phyloP scores from a whole-genome alignment of 2,329 filamentous ascomycete genomes.

The Xylariales sp. region DNA sequence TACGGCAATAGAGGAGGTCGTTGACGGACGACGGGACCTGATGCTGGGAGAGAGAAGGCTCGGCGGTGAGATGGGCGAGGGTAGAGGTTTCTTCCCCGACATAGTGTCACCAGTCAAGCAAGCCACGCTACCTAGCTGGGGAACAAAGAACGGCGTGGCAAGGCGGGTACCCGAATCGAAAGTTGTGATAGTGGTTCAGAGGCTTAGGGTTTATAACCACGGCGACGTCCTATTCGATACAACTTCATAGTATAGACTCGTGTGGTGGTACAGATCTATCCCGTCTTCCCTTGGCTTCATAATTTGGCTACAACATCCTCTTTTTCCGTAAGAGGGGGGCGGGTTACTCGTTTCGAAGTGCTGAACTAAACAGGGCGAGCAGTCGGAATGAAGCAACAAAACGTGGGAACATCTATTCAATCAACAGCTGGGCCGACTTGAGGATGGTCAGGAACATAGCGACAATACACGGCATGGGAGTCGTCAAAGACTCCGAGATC shows the following conservation, averaged over 20 bases:
- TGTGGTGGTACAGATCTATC: slow-evolving; percentile 6
- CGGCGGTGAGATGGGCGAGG: slow-evolving; percentile 53
- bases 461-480: slow-evolving; percentile 9
- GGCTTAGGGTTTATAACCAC: slow-evolving; percentile 16
- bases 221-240: slow-evolving; percentile 15
- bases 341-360: slow-evolving; percentile 11
- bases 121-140: background rate
- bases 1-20: slow-evolving; percentile 59
- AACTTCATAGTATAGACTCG: slow-evolving; percentile 18
- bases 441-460: slow-evolving; percentile 16
- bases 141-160: background rate
- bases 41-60: slow-evolving; percentile 46
- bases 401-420: slow-evolving; percentile 7
- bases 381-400: slow-evolving; percentile 20
- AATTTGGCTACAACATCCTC: slow-evolving; percentile 4
- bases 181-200: background rate
- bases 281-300: slow-evolving; percentile 3
- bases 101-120: slow-evolving; percentile 38
- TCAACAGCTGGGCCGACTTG: slow-evolving; percentile 18
- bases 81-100: slow-evolving; percentile 48
- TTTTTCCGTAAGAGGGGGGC: slow-evolving; percentile 2
- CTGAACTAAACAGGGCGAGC: background rate
- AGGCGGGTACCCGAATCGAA: slow-evolving; percentile 13
- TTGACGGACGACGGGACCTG: slow-evolving; percentile 54
- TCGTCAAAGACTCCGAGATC: slow-evolving; percentile 11